Base-by-base conservation (phyloP, 2,329 filamentous ascomycete genomes). In the Calonectria henricotiae region DNA sequence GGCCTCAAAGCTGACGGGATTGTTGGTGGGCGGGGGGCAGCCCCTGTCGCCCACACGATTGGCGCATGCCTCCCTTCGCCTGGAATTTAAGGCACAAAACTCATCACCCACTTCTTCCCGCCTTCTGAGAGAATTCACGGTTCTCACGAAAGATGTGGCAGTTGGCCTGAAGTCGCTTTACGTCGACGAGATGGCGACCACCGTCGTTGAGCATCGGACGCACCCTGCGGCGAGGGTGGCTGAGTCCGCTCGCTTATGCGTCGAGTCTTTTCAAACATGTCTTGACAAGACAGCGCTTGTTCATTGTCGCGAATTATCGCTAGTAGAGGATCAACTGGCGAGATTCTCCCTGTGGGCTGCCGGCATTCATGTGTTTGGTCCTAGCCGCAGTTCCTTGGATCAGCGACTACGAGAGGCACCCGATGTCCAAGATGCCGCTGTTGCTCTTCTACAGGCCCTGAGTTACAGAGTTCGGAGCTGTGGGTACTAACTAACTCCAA, bases 311-410 rank as follows among this genome's bases (percentile, higher is more conserved):
- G n/a, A 46, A 8, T 17, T 30, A 37, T 61, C 39, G 7, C 32
- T 32, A 7, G 68, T 75, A 2, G 73, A 75, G 12, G 70, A 75
- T 23, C 74, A 76, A 30, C 23, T 73, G 9, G 72, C 74, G 2
- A 71, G 69, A 1, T 75, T 76, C 47, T 74, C 66, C 12, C 41
- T 46, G 5, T 76, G 74, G 74, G 20, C 65, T 5, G 20, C 67
- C 5, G 68, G 15, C 17, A 74, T 73, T 11, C 47, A 67, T 0
- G 72, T 73, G 13, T 74, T 76, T 30, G 63, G 46, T 2, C 4
- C 15, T 0, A 62, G 62, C 0, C 46, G 66, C 35, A 67, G n/a
- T 0, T 74, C 72, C 3, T 27, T 76, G 55, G 74, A 76, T 44
- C 69, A 74, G 35, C 67, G 72, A 6, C 44, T 75, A 2, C 41